phyloP scores from a whole-genome alignment of 2,329 filamentous ascomycete species.

The Colletotrichum tropicicola region DNA sequence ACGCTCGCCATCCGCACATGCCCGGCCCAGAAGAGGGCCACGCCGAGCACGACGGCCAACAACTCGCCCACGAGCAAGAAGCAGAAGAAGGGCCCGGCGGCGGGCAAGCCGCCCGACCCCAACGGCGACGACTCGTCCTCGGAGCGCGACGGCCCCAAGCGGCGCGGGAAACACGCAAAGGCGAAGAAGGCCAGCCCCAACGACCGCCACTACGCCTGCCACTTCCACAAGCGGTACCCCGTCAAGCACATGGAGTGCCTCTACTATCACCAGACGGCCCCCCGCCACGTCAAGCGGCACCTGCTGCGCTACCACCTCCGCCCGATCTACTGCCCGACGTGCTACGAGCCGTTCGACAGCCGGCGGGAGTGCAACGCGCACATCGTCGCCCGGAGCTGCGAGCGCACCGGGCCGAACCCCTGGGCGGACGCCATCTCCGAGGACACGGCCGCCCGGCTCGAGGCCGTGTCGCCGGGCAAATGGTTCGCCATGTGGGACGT shows the following conservation, averaged over 20 bases:
- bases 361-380: neutral
- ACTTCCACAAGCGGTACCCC: neutral
- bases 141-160: neutral
- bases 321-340: neutral
- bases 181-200: neutral
- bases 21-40: neutral
- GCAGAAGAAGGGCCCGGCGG: neutral
- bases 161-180: neutral
- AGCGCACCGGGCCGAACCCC: no score
- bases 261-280: neutral
- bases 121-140: neutral
- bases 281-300: neutral
- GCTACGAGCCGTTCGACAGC: neutral
- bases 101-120: no score
- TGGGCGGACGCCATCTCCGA: conserved; percentile 33
- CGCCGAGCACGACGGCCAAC: neutral
- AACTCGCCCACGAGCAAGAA: neutral
- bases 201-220: neutral
- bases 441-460: conserved; percentile 31
- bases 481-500: conserved; percentile 39
- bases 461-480: conserved; percentile 28
- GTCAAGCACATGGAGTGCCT: neutral
- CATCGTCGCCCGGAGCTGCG: neutral
- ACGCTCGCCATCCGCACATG: neutral
- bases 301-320: neutral